Conservation (phyloP, 345 rosid species). For the Fremontodendron californicum region DNA sequence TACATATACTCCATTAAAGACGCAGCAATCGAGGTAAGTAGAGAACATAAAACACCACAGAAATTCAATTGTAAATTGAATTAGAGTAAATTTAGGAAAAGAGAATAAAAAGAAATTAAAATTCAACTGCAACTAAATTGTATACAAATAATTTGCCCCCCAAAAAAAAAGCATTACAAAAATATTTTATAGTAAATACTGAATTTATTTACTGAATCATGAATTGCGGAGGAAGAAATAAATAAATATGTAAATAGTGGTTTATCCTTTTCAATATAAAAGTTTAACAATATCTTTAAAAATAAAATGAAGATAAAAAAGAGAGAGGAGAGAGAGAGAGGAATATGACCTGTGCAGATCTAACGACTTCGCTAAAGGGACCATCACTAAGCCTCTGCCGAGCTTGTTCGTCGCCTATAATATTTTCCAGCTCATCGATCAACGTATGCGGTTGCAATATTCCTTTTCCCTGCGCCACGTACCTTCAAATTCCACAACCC, state of each 20-base stretch:
- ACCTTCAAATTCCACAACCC: constrained; percentile 43
- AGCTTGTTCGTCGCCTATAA: constrained; percentile 51
- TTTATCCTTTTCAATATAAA: background rate
- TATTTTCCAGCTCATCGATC: constrained; percentile 72
- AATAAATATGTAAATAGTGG: background rate
- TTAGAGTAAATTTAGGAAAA: background rate
- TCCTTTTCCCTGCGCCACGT: constrained; percentile 89
- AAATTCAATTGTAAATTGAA: background rate
- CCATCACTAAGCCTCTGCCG: constrained; percentile 46
- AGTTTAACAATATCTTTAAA: background rate
- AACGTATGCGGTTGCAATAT: constrained; percentile 83
- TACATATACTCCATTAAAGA: background rate
- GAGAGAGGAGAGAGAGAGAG: background rate
- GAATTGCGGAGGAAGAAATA: background rate
- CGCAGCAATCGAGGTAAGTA: background rate
- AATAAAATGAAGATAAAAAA: background rate
- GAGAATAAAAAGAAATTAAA: background rate
- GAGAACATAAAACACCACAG: background rate
- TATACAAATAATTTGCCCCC: background rate
- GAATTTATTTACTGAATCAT: background rate
- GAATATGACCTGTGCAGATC: constrained; percentile 61
- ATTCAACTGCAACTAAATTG: background rate
- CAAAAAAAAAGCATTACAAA: background rate
- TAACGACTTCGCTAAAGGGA: constrained; percentile 74
- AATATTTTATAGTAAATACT: background rate